Conservation (phyloP, 2,329 filamentous ascomycete genomes). For the Rhytidhysteron rufulum region DNA sequence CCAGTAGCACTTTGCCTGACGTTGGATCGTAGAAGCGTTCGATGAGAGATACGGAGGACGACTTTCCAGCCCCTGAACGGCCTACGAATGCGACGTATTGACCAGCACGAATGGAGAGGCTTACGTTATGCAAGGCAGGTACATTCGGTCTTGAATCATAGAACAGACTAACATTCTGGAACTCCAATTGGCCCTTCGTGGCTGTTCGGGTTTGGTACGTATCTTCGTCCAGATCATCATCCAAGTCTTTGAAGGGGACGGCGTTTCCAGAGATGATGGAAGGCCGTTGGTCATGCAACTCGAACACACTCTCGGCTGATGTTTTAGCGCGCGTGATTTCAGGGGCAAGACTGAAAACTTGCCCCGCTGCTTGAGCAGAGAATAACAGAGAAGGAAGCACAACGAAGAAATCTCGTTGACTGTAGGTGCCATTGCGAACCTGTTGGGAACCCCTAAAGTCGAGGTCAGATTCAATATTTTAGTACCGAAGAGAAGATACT, state of each 20-base stretch:
- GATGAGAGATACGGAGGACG: constrained; percentile 43
- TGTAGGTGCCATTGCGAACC: constrained; percentile 41
- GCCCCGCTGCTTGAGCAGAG: constrained; percentile 45
- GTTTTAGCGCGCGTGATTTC: constrained; percentile 44
- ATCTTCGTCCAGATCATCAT: neutral
- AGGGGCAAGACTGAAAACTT: constrained; percentile 45
- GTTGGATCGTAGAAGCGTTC: constrained; percentile 45
- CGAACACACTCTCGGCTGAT: constrained; percentile 43
- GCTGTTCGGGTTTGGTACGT: constrained; percentile 2
- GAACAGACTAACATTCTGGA: constrained; percentile 27
- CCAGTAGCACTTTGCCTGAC: constrained; percentile 36
- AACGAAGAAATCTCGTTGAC: constrained; percentile 42
- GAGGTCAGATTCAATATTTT: neutral
- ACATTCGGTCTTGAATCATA: constrained; percentile 29
- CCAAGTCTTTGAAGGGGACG: neutral
- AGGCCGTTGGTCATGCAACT: constrained; percentile 37
- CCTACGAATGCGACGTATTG: constrained; percentile 41
- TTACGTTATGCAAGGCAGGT: constrained; percentile 35
- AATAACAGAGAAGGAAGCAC: constrained; percentile 45
- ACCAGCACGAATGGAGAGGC: constrained; percentile 35
- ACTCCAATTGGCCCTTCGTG: constrained; percentile 26
- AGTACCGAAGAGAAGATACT: constrained; percentile 2
- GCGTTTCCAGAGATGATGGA: constrained; percentile 28
- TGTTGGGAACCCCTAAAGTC: constrained; percentile 31
- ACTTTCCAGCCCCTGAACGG: constrained; percentile 45